Base-by-base conservation (phyloP, 148 eudicot species). In the Tetragonia tetragonoides region DNA sequence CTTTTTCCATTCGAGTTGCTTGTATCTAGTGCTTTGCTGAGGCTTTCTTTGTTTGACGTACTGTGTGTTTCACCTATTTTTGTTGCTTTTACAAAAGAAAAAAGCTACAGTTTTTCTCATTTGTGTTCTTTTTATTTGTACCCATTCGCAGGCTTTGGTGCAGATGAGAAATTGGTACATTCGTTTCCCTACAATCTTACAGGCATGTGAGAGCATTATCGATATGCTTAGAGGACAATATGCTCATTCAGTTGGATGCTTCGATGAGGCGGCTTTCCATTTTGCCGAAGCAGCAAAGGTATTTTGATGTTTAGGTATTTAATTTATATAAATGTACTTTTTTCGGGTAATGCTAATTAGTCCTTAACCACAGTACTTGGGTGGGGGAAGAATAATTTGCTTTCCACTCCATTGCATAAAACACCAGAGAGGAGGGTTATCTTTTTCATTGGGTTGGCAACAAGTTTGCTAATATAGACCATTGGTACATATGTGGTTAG, bases 151-250 rank as follows among this genome's bases (percentile, higher is more conserved):
- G 97, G 97, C 97, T 68, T 81, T 95, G 90, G 88, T 87, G 87
- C 94, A 93, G 85, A 95, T 95, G 99, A 90, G 87, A 81, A 81
- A 85, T 85, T 91, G 90, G 97, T 95, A 85, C 66, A 76, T 82
- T 71, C 97, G 97, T 37, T 95, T 95, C 73, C 99, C 99, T 23
- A 95, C 97, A 57, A 91, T 95, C 49, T 82, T 95, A 85, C 97
- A 95, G 82, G 92, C 97, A 74, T 95, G 92, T 85, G 97, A 91
- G 88, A 86, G 97, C 82, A 86, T 87, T 72, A 89, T 95, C 82
- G 97, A 93, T 93, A 91, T 93, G 93, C 94, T 95, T 54, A 89
- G 99, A 88, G 99, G 99, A 79, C 99, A 93, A 60, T 95, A 95
- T 88, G 94, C 97, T 75, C 99, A 95, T 85, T 87, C 93, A 77